Base-by-base conservation (phyloP, 1,284 basidiomycete genomes). In the Trichosporon coremiiforme region DNA sequence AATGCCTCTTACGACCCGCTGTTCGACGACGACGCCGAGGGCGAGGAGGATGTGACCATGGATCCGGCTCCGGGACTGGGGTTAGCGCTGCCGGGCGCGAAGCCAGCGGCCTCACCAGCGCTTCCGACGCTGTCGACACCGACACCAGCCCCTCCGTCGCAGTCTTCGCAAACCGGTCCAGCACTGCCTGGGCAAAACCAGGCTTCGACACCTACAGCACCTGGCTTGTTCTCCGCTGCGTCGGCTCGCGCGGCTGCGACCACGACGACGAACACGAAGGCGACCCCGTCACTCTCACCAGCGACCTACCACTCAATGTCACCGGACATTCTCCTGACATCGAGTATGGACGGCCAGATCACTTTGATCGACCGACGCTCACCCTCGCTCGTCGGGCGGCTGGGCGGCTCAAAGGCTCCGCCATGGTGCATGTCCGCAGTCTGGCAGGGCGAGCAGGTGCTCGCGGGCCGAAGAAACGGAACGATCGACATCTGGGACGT, bases 401-500 rank as follows among this genome's bases (percentile, higher is more conserved):
- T 98, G 95, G 83, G 92, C 90, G 74, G 92, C 93, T 73, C 93
- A 91, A 82, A 69, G 41, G 94, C 93, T 10, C 94, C 95, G 25
- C 95, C 95, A 0, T 98, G 95, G 95, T 97, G 94, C 84, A 88
- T 95, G 79, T 94, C 94, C 80, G 88, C 85, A 22, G 50, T 45
- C 13, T 41, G 36, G 57, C 55, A 45, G 31, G 66, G 66, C 13
- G 55, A 35, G 31, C 91, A 94, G 75, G 90, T 99, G 47, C 94
- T 94, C 77, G 95, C 94, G 6, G 96, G 96, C 0, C 87, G 97
- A 70, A 87, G 95, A 68, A 96, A 97, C 78, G 93, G 94, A 33
- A 90, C 90, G 0, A 89, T 99, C 64, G 95, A 98, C 77, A 89
- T 98, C 35, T 99, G 94, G 92, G 97, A 99, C 80, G 89, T 97